These are phyloP conservation scores for Acacia crassicarpa DNA, from an alignment of 306 rosid genomes.

Conservation along the genomic window DNA sequence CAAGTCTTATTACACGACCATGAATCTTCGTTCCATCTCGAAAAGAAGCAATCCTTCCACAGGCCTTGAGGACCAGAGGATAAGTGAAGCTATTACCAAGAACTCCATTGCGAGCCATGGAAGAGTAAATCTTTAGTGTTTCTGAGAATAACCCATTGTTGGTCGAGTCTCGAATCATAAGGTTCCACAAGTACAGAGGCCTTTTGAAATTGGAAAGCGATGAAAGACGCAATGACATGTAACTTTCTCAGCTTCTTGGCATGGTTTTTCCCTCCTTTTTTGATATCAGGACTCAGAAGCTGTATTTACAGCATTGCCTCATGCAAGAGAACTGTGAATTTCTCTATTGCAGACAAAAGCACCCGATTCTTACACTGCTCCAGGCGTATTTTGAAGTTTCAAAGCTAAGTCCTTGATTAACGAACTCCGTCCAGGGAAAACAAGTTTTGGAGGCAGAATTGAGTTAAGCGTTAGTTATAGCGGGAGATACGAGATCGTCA, in stretches of 20 bases:
- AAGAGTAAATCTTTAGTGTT: constrained; percentile 41
- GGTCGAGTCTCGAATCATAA: constrained; percentile 50
- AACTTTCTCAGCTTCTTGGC: not conserved
- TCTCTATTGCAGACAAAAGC: not conserved
- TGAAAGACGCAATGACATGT: constrained; percentile 37
- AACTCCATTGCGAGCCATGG: constrained; percentile 43
- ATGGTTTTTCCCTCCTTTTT: not conserved
- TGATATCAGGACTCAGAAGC: not conserved
- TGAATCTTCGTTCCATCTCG: constrained; percentile 46
- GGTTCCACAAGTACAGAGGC: constrained; percentile 55
- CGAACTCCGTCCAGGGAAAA: not conserved
- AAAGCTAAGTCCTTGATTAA: not conserved
- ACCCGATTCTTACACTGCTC: not conserved
- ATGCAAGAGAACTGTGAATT: not conserved
- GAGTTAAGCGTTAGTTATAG: not conserved
- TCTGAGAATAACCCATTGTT: constrained; percentile 42
- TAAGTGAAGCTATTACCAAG: constrained; percentile 55
- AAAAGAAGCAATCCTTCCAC: constrained; percentile 48
- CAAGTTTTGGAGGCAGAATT: not conserved
- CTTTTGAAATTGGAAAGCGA: constrained; percentile 30
- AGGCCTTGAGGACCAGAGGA: constrained; percentile 52
- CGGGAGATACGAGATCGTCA: not conserved
- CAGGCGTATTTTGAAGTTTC: not conserved
- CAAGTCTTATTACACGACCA: constrained; percentile 41
- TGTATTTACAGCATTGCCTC: not conserved